A percentile compares a stretch with the other conserved stretches of the same genome.
Evolutionary conservation across 345 rosid species (phyloP).

Genomic region (Arabis alpina): DNA sequence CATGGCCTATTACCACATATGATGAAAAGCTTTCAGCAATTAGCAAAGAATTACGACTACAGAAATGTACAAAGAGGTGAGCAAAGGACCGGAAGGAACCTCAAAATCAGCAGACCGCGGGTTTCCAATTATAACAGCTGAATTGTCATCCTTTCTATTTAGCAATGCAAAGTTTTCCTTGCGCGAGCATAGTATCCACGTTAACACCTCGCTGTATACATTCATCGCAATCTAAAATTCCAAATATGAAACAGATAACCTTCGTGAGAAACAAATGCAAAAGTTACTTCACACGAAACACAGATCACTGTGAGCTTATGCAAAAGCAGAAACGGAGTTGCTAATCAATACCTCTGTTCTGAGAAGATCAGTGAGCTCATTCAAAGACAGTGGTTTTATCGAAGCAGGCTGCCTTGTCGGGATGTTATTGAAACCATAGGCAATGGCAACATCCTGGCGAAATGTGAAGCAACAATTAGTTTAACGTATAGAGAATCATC

Average conservation of each 20-base stretch:
- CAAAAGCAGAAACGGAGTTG: conserved; percentile 22
- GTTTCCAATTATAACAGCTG: conserved; percentile 71
- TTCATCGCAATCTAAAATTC: conserved; percentile 69
- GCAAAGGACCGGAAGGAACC: conserved; percentile 49
- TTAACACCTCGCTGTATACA: conserved; percentile 80
- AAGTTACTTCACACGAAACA: conserved; percentile 1
- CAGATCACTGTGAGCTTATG: neutral
- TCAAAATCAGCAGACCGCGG: conserved; percentile 95
- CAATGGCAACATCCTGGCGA: conserved; percentile 90
- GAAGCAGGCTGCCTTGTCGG: conserved; percentile 69
- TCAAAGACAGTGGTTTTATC: conserved; percentile 68
- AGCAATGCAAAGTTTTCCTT: conserved; percentile 74
- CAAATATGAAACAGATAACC: conserved; percentile 1
- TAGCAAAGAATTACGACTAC: neutral
- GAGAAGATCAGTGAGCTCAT: conserved; percentile 79
- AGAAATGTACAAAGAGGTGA: neutral
- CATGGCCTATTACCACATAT: conserved; percentile 55
- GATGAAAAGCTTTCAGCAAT: conserved; percentile 15
- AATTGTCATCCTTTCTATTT: conserved; percentile 64
- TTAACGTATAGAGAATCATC: neutral
- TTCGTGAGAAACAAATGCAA: conserved; percentile 26
- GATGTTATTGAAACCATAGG: conserved; percentile 87
- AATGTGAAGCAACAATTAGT: conserved; percentile 15
- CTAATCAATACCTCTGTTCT: conserved; percentile 65
- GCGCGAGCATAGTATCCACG: conserved; percentile 78